These are phyloP conservation scores for Teratosphaeria destructans DNA, from an alignment of 2,329 filamentous ascomycete genomes.

Conservation along the genomic window DNA sequence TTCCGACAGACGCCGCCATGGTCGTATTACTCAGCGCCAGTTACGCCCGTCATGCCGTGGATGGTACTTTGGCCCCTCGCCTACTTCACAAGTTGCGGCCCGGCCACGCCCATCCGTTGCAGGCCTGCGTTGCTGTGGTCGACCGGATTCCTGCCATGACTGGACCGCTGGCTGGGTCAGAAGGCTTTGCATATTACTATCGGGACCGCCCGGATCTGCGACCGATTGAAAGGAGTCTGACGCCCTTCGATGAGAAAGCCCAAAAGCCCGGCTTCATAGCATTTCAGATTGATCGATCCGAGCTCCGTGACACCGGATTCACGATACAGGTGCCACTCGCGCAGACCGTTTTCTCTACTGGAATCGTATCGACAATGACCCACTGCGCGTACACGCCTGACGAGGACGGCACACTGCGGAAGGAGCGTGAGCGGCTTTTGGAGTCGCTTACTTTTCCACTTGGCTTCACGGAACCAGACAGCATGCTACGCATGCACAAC, in stretches of 20 bases:
- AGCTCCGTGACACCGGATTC: background rate
- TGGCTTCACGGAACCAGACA: slow-evolving; percentile 3
- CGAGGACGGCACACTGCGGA: slow-evolving; percentile 15
- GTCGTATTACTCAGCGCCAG: background rate
- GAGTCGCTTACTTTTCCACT: slow-evolving; percentile 13
- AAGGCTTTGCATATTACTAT: slow-evolving; percentile 23
- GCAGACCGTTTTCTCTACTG: slow-evolving; percentile 69
- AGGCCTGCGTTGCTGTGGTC: slow-evolving; percentile 21
- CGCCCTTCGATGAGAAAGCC: slow-evolving; percentile 8
- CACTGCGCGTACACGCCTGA: slow-evolving; percentile 15
- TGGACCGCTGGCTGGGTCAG: slow-evolving; percentile 7
- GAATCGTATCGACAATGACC: slow-evolving; percentile 47
- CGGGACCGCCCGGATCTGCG: slow-evolving; percentile 6
- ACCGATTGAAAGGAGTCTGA: slow-evolving; percentile 1
- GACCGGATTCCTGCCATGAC: slow-evolving; percentile 16
- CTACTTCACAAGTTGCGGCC: slow-evolving; percentile 8
- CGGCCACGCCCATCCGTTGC: slow-evolving; percentile 6
- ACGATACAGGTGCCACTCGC: slow-evolving; percentile 51
- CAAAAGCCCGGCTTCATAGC: slow-evolving; percentile 20
- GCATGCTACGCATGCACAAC: background rate
- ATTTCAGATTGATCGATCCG: slow-evolving; percentile 9
- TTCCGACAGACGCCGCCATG: background rate
- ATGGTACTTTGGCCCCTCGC: slow-evolving; percentile 8
- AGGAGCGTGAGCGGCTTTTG: slow-evolving; percentile 8
- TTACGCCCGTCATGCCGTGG: slow-evolving; percentile 13